Base-by-base conservation (phyloP, 1,284 basidiomycete genomes). In the Melampsora americana region DNA sequence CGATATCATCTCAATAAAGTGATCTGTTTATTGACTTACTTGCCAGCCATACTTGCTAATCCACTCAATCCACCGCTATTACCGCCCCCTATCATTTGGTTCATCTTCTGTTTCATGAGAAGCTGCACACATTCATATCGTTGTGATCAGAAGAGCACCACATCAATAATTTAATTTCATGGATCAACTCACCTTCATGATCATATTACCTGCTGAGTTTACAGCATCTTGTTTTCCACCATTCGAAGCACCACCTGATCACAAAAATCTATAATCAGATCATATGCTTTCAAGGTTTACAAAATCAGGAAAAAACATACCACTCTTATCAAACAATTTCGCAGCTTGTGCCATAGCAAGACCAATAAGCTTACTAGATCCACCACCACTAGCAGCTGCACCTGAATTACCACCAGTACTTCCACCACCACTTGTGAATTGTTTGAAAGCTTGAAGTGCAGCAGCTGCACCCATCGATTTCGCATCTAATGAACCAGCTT, bases 181-280 rank as follows among this genome's bases (percentile, higher is more conserved):
- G 18, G 32, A 6, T 46, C 18, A 65, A 35, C 70, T 35, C 30
- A 59, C 71, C 62, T 74, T 74, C 71, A 74, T 74, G 20, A 74
- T 65, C 71, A 74, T 74, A 35, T 32, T 59, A 12, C 71, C 71
- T 20, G 71, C 71, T 20, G 71, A 74, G 44, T 74, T 74, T 28
- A 74, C 71, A 26, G 65, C 71, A 59, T 74, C 71, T 66, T 74
- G 71, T 56, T 74, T 74, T 60, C 56, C 61, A 20, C 71, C 71
- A 44, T 23, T 23, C 28, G 71, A 23, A 35, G 71, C 71, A 23
- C 71, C 71, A 46, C 71, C 71, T 74, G 39, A 44, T 39, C 18
- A 48, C 28, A 16, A 9, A 69, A 28, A 23, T 18, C 5, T 16
- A 26, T 23, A 20, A 0, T 44, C 35, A 42, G 16, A 70, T 32